Conservation (phyloP, 805 yeast genomes). For the Wickerhamomyces chaumierensis region DNA sequence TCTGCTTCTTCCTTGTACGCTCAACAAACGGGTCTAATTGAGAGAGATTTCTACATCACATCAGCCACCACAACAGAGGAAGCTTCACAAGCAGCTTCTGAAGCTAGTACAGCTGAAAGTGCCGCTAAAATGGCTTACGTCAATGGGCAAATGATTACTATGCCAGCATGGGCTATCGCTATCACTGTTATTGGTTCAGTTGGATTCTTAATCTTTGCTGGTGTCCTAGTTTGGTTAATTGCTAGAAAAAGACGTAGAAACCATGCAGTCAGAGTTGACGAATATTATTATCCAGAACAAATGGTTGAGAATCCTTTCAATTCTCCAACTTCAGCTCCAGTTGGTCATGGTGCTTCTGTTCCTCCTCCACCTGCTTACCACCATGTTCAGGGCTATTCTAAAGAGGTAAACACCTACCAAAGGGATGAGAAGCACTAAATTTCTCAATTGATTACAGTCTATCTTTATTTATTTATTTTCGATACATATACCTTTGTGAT, state of each 20-base stretch:
- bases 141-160: not conserved
- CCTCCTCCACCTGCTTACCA: too few species aligned
- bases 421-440: too few species aligned
- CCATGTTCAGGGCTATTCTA: too few species aligned
- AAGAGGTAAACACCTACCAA: too few species aligned
- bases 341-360: too few species aligned
- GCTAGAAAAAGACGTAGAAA: not conserved
- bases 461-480: too few species aligned
- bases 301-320: not conserved
- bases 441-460: too few species aligned
- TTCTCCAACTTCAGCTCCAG: too few species aligned
- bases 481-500: too few species aligned
- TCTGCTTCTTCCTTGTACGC: not conserved
- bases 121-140: constrained; percentile 1
- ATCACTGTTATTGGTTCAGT: not conserved
- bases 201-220: not conserved
- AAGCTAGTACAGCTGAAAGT: constrained; percentile 2
- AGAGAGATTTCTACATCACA: not conserved
- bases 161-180: not conserved
- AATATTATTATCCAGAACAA: not conserved
- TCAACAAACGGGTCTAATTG: not conserved
- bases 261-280: not conserved
- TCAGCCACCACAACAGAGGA: constrained; percentile 4
- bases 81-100: constrained; percentile 8
- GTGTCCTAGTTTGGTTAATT: not conserved